phyloP scores from a whole-genome alignment of 2,329 filamentous ascomycete species.

The Fusarium azukiicola region DNA sequence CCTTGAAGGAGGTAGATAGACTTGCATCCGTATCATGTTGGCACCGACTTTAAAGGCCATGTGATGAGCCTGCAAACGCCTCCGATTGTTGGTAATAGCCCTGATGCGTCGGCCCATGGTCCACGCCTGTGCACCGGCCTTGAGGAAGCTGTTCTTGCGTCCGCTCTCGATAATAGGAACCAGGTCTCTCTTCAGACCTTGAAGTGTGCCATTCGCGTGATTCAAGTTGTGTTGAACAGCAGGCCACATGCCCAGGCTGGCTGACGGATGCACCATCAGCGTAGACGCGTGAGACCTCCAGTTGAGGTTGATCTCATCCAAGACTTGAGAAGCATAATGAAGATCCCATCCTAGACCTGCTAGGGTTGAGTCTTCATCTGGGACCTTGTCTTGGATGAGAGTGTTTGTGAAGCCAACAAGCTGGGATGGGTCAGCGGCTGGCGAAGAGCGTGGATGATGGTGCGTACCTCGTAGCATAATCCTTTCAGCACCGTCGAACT shows the following conservation, averaged over 20 bases:
- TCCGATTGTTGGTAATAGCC: slow-evolving; percentile 5
- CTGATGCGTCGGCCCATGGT: not conserved
- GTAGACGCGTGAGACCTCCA: slow-evolving; percentile 6
- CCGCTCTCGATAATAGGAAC: slow-evolving; percentile 4
- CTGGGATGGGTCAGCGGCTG: not conserved
- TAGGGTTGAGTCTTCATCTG: slow-evolving; percentile 4
- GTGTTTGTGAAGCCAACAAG: slow-evolving; percentile 14
- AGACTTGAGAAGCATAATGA: not conserved
- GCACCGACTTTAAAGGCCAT: slow-evolving; percentile 16
- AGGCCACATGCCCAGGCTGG: slow-evolving; percentile 12
- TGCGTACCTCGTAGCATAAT: slow-evolving; percentile 4
- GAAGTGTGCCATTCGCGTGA: not conserved
- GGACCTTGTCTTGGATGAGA: not conserved
- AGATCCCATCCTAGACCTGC: slow-evolving; percentile 11
- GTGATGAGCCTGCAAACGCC: not conserved
- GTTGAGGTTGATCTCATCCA: slow-evolving; percentile 15
- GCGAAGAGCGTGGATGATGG: not conserved
- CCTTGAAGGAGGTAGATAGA: not conserved
- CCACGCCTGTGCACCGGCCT: slow-evolving; percentile 9
- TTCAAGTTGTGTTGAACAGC: slow-evolving; percentile 10
- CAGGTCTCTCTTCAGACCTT: not conserved
- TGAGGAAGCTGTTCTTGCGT: not conserved
- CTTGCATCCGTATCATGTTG: slow-evolving; percentile 12
- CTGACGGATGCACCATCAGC: slow-evolving; percentile 13
- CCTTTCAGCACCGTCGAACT: not conserved